Evolutionary conservation across 1,284 basidiomycete species (phyloP), one percentile per base, ranked within the genome.

Genomic region (Flammula alnicola): DNA sequence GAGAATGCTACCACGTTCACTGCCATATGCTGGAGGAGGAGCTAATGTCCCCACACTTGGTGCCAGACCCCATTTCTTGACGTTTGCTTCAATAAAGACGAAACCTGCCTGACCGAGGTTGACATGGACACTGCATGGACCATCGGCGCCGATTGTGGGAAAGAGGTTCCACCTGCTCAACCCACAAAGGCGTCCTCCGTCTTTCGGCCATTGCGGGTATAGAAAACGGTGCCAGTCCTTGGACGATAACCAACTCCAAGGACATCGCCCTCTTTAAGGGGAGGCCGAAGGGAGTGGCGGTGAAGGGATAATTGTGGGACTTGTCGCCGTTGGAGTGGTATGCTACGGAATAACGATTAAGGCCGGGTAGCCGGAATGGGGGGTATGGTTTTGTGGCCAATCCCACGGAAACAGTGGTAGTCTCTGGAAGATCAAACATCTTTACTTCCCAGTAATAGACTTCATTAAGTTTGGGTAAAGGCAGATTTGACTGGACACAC

Each of bases 371-470:
- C 43, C 95, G 81, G 78, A 98, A 98, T 4, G 86, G 82, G 5
- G 95, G 95, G 67, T 93, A 98, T 6, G 95, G 95, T 69, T 97
- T 98, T 1, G 95, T 98, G 11, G 95, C 93, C 27, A 98, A 73
- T 30, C 95, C 95, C 45, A 98, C 83, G 14, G 91, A 86, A 20
- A 96, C 86, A 39, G 82, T 91, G 7, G 93, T 97, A 1, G 80
- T 76, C 52, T 82, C 76, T 5, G 93, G 92, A 52, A 96, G 88
- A 70, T 98, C 95, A 66, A 94, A 98, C 87, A 97, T 91, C 75
- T 98, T 98, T 55, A 94, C 90, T 67, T 98, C 95, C 90, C 92
- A 98, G 67, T 98, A 98, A 69, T 98, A 98, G 10, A 96, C 93
- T 68, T 98, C 95, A 71, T 98, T 98, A 44, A 97, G 77, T 66